These are phyloP conservation scores for Auricularia sp. DNA, from an alignment of 768 basidiomycete species.

Conservation along the genomic window DNA sequence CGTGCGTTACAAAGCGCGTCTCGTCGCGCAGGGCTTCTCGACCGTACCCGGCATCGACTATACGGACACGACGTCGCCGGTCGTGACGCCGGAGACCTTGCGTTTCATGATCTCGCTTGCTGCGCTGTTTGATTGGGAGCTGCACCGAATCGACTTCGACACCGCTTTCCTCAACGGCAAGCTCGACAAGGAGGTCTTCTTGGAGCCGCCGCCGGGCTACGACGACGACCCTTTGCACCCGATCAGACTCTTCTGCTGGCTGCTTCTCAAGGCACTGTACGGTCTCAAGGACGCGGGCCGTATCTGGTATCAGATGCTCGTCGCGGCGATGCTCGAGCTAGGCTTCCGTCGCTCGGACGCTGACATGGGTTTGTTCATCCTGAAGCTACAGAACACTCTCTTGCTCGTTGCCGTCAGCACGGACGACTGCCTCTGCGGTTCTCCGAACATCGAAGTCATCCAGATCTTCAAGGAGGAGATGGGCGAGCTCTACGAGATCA, in stretches of 20 bases:
- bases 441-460: constrained; percentile 4
- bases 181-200: constrained; percentile 18
- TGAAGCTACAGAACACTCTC: constrained; percentile 6
- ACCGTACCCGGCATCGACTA: constrained; percentile 21
- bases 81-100: constrained; percentile 15
- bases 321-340: constrained; percentile 18
- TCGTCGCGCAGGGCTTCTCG: constrained; percentile 23
- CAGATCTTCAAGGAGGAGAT: constrained; percentile 11
- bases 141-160: constrained; percentile 34
- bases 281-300: constrained; percentile 28
- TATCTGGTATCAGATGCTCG: constrained; percentile 25
- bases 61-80: constrained; percentile 18
- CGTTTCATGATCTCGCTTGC: constrained; percentile 27
- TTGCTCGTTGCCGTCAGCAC: constrained; percentile 9
- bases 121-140: constrained; percentile 22
- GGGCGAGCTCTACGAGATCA: constrained; percentile 1
- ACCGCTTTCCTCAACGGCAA: constrained; percentile 30
- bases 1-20: constrained; percentile 7
- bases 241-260: constrained; percentile 7
- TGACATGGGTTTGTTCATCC: neutral
- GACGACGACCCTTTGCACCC: constrained; percentile 5
- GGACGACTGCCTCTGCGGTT: constrained; percentile 26
- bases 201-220: constrained; percentile 6
- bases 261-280: constrained; percentile 23
- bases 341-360: constrained; percentile 17